Percentiles rank a stretch among this genome's conserved stretches.
These are phyloP conservation scores for Porphyrellus cyaneotinctus DNA, from an alignment of 768 basidiomycete species.

Conservation along the genomic window DNA sequence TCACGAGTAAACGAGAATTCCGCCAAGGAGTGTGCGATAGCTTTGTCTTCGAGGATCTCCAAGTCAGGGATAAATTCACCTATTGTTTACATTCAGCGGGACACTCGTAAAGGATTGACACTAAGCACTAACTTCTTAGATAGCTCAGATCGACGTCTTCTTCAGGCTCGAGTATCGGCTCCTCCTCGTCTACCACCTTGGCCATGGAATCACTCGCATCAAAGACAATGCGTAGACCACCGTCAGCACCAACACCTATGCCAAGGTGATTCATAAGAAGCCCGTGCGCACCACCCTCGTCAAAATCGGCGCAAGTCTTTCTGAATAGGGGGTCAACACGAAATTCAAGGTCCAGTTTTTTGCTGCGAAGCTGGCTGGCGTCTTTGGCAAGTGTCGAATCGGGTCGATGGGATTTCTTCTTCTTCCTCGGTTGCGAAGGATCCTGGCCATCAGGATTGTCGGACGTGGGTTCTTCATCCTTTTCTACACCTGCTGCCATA, in stretches of 20 bases:
- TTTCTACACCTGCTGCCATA: slow-evolving; percentile 52
- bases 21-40: slow-evolving; percentile 76
- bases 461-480: slow-evolving; percentile 52
- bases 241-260: slow-evolving; percentile 72
- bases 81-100: slow-evolving; percentile 24
- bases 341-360: slow-evolving; percentile 94
- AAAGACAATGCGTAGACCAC: slow-evolving; percentile 86
- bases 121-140: slow-evolving; percentile 49
- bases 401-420: slow-evolving; percentile 63
- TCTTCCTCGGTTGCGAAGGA: slow-evolving; percentile 50
- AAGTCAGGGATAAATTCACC: slow-evolving; percentile 74
- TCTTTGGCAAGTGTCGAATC: slow-evolving; percentile 90
- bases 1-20: slow-evolving; percentile 81
- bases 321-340: slow-evolving; percentile 94
- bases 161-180: slow-evolving; percentile 59
- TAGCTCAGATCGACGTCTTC: slow-evolving; percentile 63
- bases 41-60: slow-evolving; percentile 56
- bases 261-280: slow-evolving; percentile 94
- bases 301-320: slow-evolving; percentile 98
- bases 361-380: slow-evolving; percentile 72
- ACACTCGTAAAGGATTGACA: background rate
- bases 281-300: slow-evolving; percentile 96
- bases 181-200: slow-evolving; percentile 70
- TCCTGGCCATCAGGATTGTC: slow-evolving; percentile 65
- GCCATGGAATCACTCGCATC: slow-evolving; percentile 91